Evolutionary conservation across 1,284 basidiomycete species (phyloP).

Genomic region (Malassezia dermatis): DNA sequence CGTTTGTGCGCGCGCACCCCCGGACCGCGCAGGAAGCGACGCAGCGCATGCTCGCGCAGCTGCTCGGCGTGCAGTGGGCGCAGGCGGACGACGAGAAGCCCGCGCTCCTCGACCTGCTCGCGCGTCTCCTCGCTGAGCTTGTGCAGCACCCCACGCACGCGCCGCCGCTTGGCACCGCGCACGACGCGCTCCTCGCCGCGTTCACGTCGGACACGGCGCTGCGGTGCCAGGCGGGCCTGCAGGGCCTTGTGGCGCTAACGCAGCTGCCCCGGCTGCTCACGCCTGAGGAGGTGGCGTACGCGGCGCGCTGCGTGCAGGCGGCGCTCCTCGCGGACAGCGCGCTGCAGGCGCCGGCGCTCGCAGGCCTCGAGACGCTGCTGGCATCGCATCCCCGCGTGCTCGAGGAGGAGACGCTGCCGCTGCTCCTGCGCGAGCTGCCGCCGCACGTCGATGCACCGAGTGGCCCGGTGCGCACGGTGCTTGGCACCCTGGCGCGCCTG

Average conservation of each 20-base stretch:
- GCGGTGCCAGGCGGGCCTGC: constrained; percentile 25
- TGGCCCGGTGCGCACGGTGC: constrained; percentile 60
- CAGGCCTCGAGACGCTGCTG: constrained; percentile 20
- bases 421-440: constrained; percentile 61
- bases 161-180: constrained; percentile 31
- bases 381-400: constrained; percentile 22
- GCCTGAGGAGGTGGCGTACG: constrained; percentile 64
- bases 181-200: constrained; percentile 26
- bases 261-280: constrained; percentile 53
- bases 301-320: constrained; percentile 64
- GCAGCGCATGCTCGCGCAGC: constrained; percentile 22
- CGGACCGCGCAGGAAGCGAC: constrained; percentile 25
- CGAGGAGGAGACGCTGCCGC: constrained; percentile 57
- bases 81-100: constrained; percentile 59
- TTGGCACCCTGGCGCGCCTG: constrained; percentile 64
- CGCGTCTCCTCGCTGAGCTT: neutral
- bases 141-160: neutral
- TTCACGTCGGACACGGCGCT: constrained; percentile 24
- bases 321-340: constrained; percentile 28
- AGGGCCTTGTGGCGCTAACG: constrained; percentile 21
- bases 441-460: constrained; percentile 53
- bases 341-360: constrained; percentile 19
- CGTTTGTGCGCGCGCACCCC: constrained; percentile 25
- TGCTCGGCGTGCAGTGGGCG: constrained; percentile 50
- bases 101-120: neutral